Evolutionary conservation across 495 filamentous ascomycete species (phyloP).

Genomic region (Neurospora sp.): DNA sequence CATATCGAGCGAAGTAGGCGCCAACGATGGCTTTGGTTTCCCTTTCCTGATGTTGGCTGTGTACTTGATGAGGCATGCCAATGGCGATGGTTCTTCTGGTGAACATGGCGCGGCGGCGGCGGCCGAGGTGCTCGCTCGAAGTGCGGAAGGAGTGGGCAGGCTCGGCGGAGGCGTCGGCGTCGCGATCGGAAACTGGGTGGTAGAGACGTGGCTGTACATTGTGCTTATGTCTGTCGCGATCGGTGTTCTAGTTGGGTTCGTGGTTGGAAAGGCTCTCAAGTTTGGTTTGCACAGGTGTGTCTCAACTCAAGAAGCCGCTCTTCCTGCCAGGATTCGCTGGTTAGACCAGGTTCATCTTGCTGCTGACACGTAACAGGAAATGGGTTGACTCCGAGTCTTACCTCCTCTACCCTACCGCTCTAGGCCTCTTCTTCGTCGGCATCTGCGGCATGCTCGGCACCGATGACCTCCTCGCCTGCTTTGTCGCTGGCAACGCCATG

Average conservation of each 20-base stretch:
- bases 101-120: neutral
- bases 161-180: slow-evolving; percentile 44
- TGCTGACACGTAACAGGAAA: slow-evolving; percentile 32
- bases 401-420: slow-evolving; percentile 73
- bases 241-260: no score
- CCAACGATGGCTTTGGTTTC: slow-evolving; percentile 53
- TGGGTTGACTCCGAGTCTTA: slow-evolving; percentile 84
- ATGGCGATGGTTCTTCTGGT: slow-evolving; percentile 17
- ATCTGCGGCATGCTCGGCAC: slow-evolving; percentile 77
- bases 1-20: slow-evolving; percentile 51
- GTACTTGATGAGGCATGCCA: slow-evolving; percentile 44
- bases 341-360: neutral
- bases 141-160: slow-evolving; percentile 39
- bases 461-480: slow-evolving; percentile 85
- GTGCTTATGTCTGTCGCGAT: no score
- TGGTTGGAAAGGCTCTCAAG: no score
- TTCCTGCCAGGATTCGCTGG: no score
- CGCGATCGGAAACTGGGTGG: slow-evolving; percentile 68
- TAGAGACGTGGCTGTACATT: slow-evolving; percentile 70
- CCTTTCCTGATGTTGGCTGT: slow-evolving; percentile 48
- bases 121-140: slow-evolving; percentile 34
- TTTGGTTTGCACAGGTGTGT: no score
- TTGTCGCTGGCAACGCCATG: slow-evolving; percentile 79
- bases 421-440: slow-evolving; percentile 63
- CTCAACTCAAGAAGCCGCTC: no score